Evolutionary conservation across 371 early-diverging fungal genomes (phyloP), one percentile per base, ranked within the genome.

Genomic region (Lichtheimia ornata): DNA sequence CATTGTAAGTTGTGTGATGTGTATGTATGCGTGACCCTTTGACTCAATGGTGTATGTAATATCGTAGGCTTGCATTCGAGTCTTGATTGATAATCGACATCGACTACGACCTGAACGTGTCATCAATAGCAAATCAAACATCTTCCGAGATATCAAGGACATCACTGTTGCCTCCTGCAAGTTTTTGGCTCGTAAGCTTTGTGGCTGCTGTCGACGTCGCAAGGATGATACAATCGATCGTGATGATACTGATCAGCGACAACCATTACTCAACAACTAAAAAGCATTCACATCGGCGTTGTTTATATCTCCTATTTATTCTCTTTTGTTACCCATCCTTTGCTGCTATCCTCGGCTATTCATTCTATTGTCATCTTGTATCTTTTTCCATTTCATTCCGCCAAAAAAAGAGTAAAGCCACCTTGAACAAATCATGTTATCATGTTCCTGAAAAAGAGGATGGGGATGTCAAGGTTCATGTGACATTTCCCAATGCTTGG

Each of bases 101-200:
- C 63, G 83, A 53, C 67, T 90, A 28, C 72, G 89, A 20, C 84
- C 87, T 6, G 90, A 90, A 54, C 77, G 85, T 25, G 77, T 90
- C 22, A 47, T 66, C 13, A 58, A 56, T 53, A 65, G 61, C 11
- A 56, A 54, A 54, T 56, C 73, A 4, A 73, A 65, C 55, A 5
- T 77, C 1, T 69, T 71, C 42, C 54, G 52, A 28, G 73, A 76
- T 41, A 62, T 73, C 28, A 65, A 64, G 50, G 24, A 61, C 11
- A 22, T 59, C 0, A n/a, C 59, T 4, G 55, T 56, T 20, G 5
- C 49, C 15, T 5, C 47, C 0, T 56, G 45, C 44, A 56, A 45
- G 28, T 44, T 56, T 3, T 25, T 43, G 40, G 57, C 43, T 3
- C 42, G 42, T 15, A 9, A 24, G 3, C 5, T 45, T 1, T 56